Evolutionary conservation across 1,284 basidiomycete genomes (phyloP), one percentile per base, ranked within the genome.

Genomic region (Rhodotorula sp.): DNA sequence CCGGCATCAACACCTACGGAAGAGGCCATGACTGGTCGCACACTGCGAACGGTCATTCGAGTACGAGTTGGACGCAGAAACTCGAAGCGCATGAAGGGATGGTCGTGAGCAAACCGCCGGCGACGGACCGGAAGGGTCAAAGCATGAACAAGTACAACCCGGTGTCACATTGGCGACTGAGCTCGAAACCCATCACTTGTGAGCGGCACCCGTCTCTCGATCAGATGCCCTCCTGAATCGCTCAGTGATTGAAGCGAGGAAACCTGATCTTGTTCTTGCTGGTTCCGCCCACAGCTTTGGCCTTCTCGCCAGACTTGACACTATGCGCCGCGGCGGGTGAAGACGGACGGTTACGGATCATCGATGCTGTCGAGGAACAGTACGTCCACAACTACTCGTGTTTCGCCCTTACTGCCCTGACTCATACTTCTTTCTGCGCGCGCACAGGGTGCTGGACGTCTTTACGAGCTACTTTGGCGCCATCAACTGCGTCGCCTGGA

Each of bases 401-500:
- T 26, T 34, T 56, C 34, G 49, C 57, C 38, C 6, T 45, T 43
- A 31, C 67, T 1, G 31, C 49, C 47, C 2, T 21, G 6, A 48
- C 0, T 7, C 15, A 61, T 14, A 16, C 28, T 45, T 28, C 19
- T 26, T n/a, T 26, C 10, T 14, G n/a, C 8, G 38, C 10, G 38
- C 52, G 34, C 58, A 16, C 49, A 92, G 90, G 76, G 85, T 95
- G 38, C 86, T 92, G 45, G 93, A 97, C 79, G 92, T 90, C 72
- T 97, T 92, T 79, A 87, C 91, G 5, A 91, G 92, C 14, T 97
- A 97, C 81, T 97, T 95, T 79, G 94, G 93, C 21, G 86, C 91
- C 2, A 80, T 99, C 45, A 93, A 88, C 14, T 94, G 90, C 77
- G 87, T 95, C 2, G 88, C 91, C 0, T 98, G 95, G 94, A 95